phyloP scores from a whole-genome alignment of 257 asterid genomes.

The Cynanchum wilfordii region DNA sequence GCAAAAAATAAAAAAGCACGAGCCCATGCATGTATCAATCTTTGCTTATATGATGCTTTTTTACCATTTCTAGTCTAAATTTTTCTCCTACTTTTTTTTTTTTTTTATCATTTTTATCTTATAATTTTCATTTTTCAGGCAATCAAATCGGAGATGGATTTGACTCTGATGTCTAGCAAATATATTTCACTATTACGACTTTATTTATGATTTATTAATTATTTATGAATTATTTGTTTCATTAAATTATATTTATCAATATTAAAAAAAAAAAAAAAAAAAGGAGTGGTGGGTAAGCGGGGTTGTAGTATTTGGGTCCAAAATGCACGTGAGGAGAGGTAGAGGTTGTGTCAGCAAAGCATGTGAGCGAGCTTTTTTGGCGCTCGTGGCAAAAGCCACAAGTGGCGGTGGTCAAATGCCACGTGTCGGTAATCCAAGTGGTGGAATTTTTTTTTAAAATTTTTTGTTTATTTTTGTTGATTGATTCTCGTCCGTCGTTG shows the following conservation, averaged over 20 bases:
- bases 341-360: slow-evolving; percentile 10
- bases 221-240: no score
- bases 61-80: not conserved
- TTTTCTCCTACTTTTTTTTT: no score
- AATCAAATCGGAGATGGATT: no score
- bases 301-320: not conserved
- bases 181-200: no score
- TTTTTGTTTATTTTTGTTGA: not conserved
- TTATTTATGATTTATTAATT: no score
- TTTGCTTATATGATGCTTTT: not conserved
- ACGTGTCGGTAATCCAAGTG: slow-evolving; percentile 28
- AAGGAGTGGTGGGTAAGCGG: not conserved
- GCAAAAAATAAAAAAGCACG: not conserved
- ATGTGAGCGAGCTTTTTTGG: slow-evolving; percentile 16
- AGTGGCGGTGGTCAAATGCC: slow-evolving; percentile 33
- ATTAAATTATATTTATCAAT: not conserved
- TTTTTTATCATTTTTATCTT: not conserved
- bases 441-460: no score
- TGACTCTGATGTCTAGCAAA: no score
- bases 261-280: not conserved
- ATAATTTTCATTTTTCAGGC: no score
- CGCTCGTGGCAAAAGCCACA: slow-evolving; percentile 19
- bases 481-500: slow-evolving; percentile 17
- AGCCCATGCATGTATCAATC: not conserved
- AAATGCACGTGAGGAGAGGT: slow-evolving; percentile 18